phyloP scores from a whole-genome alignment of 2,329 filamentous ascomycete species.

The Gyromitra esculenta region DNA sequence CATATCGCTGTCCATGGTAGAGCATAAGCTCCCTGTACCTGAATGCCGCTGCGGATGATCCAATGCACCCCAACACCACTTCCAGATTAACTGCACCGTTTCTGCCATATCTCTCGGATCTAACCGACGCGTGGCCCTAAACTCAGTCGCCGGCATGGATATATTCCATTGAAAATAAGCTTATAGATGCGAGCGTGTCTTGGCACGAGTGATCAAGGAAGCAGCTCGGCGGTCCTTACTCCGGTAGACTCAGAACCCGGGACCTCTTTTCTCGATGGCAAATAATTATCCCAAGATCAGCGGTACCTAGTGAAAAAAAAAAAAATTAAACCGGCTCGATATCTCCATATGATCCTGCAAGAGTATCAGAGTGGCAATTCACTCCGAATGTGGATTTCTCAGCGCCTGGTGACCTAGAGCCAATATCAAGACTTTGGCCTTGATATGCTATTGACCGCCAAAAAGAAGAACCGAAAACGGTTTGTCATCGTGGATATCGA shows the following conservation, averaged over 20 bases:
- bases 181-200: slow-evolving; percentile 4
- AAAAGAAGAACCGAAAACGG: neutral
- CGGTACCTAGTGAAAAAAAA: neutral
- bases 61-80: neutral
- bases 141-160: slow-evolving; percentile 15
- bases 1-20: slow-evolving; percentile 25
- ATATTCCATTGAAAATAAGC: slow-evolving; percentile 17
- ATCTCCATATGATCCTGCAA: slow-evolving; percentile 6
- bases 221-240: slow-evolving; percentile 21
- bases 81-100: neutral
- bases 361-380: neutral
- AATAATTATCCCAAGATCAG: neutral
- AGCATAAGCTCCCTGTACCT: slow-evolving; percentile 29
- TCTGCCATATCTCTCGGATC: slow-evolving; percentile 25
- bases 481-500: slow-evolving; percentile 7
- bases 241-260: neutral
- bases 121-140: slow-evolving; percentile 29
- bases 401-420: neutral
- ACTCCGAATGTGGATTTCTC: neutral
- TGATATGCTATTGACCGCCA: slow-evolving; percentile 7
- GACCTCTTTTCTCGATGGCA: neutral
- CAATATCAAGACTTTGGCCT: slow-evolving; percentile 22
- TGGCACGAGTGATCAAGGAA: slow-evolving; percentile 13
- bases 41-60: neutral
- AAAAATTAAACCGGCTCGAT: neutral